These are phyloP conservation scores for Xenoacremonium recifei DNA, from an alignment of 2,329 filamentous ascomycete genomes.

Conservation along the genomic window DNA sequence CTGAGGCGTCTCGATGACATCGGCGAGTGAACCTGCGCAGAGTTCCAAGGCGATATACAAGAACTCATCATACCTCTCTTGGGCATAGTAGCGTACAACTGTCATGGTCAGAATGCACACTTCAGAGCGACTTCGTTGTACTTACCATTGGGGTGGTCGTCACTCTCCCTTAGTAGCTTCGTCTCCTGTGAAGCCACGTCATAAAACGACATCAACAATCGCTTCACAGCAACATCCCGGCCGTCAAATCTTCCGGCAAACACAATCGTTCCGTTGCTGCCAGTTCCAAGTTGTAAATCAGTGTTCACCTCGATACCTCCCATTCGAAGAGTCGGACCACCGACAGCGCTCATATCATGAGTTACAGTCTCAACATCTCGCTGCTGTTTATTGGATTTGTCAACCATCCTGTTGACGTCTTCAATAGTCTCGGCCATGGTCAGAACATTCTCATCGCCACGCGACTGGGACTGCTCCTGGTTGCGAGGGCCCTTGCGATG, in stretches of 20 bases:
- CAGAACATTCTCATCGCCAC: slow-evolving; percentile 43
- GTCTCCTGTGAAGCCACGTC: slow-evolving; percentile 96
- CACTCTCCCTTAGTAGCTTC: slow-evolving; percentile 83
- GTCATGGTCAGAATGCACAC: slow-evolving; percentile 12
- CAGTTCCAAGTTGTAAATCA: slow-evolving; percentile 66
- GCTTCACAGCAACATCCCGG: slow-evolving; percentile 90
- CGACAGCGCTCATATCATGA: slow-evolving; percentile 58
- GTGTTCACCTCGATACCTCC: slow-evolving; percentile 64
- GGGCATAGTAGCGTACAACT: slow-evolving; percentile 95
- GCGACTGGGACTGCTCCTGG: slow-evolving; percentile 50
- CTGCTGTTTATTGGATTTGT: slow-evolving; percentile 50
- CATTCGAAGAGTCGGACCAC: slow-evolving; percentile 58
- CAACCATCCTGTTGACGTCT: slow-evolving; percentile 56
- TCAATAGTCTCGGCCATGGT: slow-evolving; percentile 62
- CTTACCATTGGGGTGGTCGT: slow-evolving; percentile 84
- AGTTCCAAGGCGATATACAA: slow-evolving; percentile 95
- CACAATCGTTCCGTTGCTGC: slow-evolving; percentile 95
- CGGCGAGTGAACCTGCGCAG: slow-evolving; percentile 89
- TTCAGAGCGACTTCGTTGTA: neutral
- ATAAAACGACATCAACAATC: slow-evolving; percentile 94
- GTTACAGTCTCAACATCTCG: slow-evolving; percentile 60
- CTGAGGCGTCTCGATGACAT: slow-evolving; percentile 77
- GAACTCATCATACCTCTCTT: slow-evolving; percentile 84
- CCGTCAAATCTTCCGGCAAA: slow-evolving; percentile 94
- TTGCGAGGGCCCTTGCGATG: slow-evolving; percentile 60